Evolutionary conservation across 345 rosid species (phyloP).

Genomic region (Linum trigynum): DNA sequence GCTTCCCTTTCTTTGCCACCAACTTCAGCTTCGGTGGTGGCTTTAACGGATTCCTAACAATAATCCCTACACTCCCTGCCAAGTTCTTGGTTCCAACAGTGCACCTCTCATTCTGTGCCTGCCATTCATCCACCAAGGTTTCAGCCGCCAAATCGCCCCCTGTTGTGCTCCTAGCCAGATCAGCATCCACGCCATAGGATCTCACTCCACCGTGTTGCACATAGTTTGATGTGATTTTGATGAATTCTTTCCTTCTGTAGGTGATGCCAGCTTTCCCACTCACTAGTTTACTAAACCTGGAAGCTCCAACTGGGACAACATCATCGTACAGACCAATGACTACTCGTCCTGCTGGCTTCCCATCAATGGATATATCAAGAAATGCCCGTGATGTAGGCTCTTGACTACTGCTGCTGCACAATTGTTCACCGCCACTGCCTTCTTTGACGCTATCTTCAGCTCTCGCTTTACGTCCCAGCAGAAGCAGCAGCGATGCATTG

Average conservation of each 20-base stretch:
- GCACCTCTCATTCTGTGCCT: constrained; percentile 34
- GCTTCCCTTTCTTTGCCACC: constrained; percentile 65
- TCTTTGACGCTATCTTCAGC: constrained; percentile 31
- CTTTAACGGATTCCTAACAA: constrained; percentile 65
- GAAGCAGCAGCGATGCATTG: constrained; percentile 60
- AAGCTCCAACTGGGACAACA: constrained; percentile 52
- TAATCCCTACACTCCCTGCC: constrained; percentile 62
- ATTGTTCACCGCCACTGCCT: constrained; percentile 8
- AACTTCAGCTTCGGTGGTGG: constrained; percentile 81
- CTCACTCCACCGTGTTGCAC: constrained; percentile 85
- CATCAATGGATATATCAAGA: constrained; percentile 62
- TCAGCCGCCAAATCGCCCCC: constrained; percentile 38
- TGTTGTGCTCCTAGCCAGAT: constrained; percentile 40
- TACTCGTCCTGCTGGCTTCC: constrained; percentile 63
- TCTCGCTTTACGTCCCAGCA: constrained; percentile 26
- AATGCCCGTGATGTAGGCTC: constrained; percentile 47
- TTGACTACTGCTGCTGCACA: constrained; percentile 20
- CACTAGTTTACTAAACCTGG: constrained; percentile 52
- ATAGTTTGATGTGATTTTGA: constrained; percentile 70
- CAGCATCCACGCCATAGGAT: constrained; percentile 74
- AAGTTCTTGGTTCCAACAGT: constrained; percentile 32
- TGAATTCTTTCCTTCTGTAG: constrained; percentile 83
- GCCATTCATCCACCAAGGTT: constrained; percentile 54
- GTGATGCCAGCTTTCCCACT: constrained; percentile 78
- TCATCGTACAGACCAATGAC: constrained; percentile 59